A percentile compares a stretch with the other conserved stretches of the same genome.
phyloP scores from a whole-genome alignment of 2,329 filamentous ascomycete species.

The Escovopsis sp. region DNA sequence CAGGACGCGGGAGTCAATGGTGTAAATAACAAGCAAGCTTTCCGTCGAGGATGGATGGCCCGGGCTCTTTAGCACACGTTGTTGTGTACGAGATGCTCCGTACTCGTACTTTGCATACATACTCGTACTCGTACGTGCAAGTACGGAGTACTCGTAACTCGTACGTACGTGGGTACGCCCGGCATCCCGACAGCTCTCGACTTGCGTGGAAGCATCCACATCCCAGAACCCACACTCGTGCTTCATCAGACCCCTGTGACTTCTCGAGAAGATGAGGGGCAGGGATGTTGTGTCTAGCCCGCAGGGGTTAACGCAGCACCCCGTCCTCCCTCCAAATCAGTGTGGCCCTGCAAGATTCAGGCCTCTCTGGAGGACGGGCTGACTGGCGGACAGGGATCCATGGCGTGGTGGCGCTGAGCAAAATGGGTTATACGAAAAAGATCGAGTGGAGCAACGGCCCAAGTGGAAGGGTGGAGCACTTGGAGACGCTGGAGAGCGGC shows the following conservation, averaged over 20 bases:
- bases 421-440: conserved; percentile 6
- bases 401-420: conserved; percentile 30
- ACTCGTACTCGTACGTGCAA: too few relatives aligned
- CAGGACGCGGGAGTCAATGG: conserved; percentile 1
- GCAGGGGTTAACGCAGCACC: conserved; percentile 23
- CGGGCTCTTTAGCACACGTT: too few relatives aligned
- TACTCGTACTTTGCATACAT: too few relatives aligned
- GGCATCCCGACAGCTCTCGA: conserved; percentile 15
- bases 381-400: conserved; percentile 18
- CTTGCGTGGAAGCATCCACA: conserved; percentile 25
- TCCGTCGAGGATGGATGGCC: conserved; percentile 1
- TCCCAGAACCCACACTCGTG: conserved; percentile 15
- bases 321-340: conserved; percentile 24
- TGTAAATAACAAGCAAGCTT: conserved; percentile 11
- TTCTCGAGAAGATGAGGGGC: conserved; percentile 20
- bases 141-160: too few relatives aligned
- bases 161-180: conserved; percentile 3
- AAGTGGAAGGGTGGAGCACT: too few relatives aligned
- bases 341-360: conserved; percentile 17
- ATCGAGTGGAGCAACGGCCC: too few relatives aligned
- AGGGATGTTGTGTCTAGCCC: conserved; percentile 19
- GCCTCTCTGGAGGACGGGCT: conserved; percentile 16
- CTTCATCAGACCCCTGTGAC: conserved; percentile 16
- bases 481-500: conserved; percentile 33
- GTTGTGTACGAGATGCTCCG: too few relatives aligned